These are phyloP conservation scores for Stagonosporopsis chrysanthemi DNA, from an alignment of 2,329 filamentous ascomycete genomes.

Conservation along the genomic window DNA sequence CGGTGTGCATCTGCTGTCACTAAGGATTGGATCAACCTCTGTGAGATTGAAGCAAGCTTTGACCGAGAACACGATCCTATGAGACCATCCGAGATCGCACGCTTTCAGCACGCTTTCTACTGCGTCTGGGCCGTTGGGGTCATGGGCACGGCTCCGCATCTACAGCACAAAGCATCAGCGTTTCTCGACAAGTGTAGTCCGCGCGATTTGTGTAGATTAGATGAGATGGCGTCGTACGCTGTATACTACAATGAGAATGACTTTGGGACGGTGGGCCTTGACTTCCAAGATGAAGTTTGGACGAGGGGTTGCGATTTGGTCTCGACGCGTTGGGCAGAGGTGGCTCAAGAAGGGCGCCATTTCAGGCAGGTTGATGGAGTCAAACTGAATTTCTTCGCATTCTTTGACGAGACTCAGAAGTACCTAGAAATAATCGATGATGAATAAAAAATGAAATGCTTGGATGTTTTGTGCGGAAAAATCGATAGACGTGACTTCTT, in stretches of 20 bases:
- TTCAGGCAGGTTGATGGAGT: background rate
- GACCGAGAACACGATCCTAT: constrained; percentile 11
- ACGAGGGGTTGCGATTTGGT: constrained; percentile 16
- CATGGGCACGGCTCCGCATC: constrained; percentile 7
- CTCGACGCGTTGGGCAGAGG: constrained; percentile 3
- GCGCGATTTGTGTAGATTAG: constrained; percentile 10
- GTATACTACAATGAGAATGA: constrained; percentile 3
- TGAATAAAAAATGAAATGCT: background rate
- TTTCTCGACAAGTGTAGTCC: constrained; percentile 17
- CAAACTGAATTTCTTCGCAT: background rate
- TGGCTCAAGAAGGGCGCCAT: background rate
- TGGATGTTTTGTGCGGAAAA: background rate
- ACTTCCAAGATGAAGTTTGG: constrained; percentile 13
- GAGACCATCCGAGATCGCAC: constrained; percentile 20
- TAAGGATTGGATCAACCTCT: constrained; percentile 12
- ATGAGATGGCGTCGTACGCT: constrained; percentile 5
- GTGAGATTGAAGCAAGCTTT: constrained; percentile 17
- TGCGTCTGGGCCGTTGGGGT: constrained; percentile 13
- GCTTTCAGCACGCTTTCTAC: constrained; percentile 23
- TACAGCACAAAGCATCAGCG: constrained; percentile 11
- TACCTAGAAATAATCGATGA: background rate
- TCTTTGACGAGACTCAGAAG: constrained; percentile 3
- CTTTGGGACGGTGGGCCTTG: constrained; percentile 10
- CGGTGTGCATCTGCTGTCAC: constrained; percentile 20
- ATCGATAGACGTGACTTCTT: background rate